Conservation (phyloP, 805 yeast species). For the Sungouiella thailandica region DNA sequence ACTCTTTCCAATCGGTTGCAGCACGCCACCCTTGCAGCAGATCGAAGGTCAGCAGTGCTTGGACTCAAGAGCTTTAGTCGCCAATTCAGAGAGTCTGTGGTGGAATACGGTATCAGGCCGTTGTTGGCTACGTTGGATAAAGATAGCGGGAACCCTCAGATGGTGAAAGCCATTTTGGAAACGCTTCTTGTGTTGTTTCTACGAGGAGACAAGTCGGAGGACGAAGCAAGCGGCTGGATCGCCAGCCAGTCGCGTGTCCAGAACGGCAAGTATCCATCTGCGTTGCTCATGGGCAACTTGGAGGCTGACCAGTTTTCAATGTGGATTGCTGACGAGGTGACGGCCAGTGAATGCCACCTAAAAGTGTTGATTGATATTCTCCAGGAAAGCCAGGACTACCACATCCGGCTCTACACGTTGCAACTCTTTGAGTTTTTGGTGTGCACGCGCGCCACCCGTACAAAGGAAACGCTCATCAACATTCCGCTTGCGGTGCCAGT, state of each 20-base stretch:
- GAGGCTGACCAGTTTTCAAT: conserved; percentile 79
- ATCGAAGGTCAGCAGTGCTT: conserved; percentile 85
- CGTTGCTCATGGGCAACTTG: conserved; percentile 52
- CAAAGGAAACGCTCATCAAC: conserved; percentile 67
- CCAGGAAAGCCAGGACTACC: conserved; percentile 58
- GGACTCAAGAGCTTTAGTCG: conserved; percentile 86
- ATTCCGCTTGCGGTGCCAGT: conserved; percentile 79
- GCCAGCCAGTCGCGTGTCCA: conserved; percentile 68
- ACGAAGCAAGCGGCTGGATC: conserved; percentile 64
- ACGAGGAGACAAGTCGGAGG: conserved; percentile 59
- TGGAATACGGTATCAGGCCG: conserved; percentile 78
- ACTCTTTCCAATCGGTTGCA: conserved; percentile 83
- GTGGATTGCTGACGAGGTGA: conserved; percentile 93
- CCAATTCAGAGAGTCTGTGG: conserved; percentile 84
- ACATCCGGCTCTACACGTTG: conserved; percentile 71
- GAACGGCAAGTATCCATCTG: conserved; percentile 78
- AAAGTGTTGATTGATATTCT: conserved; percentile 37
- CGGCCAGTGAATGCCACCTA: conserved; percentile 43
- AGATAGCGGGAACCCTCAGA: conserved; percentile 65
- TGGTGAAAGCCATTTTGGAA: conserved; percentile 77
- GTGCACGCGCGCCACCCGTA: conserved; percentile 65
- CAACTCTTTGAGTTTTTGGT: conserved; percentile 82
- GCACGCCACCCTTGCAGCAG: conserved; percentile 76
- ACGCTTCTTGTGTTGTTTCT: conserved; percentile 79
- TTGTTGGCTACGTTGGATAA: conserved; percentile 59